Evolutionary conservation across 768 basidiomycete genomes (phyloP), one percentile per base, ranked within the genome.

Genomic region (Coprinopsis cinerea): DNA sequence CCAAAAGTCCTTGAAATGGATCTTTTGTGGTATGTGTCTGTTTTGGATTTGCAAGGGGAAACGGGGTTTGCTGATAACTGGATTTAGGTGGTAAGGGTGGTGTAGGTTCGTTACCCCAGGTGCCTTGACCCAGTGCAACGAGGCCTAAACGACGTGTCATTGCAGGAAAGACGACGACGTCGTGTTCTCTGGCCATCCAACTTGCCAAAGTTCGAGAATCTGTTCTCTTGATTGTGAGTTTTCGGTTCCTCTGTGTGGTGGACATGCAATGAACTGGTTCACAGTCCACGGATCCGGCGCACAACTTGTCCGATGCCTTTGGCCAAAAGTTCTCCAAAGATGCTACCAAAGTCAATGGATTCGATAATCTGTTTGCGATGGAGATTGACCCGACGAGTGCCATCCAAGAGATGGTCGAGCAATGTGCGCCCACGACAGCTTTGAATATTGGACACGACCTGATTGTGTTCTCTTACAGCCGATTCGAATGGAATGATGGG

Each of bases 231-330:
- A 98, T 99, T 62, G 95, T 92, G 64, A 61, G 89, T 74, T 17
- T 35, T 44, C 11, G 30, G 10, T 28, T n/a, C n/a, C n/a, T n/a
- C n/a, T n/a, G n/a, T n/a, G n/a, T n/a, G n/a, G n/a, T n/a, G n/a
- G n/a, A n/a, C n/a, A n/a, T n/a, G n/a, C n/a, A n/a, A n/a, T n/a
- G n/a, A n/a, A n/a, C n/a, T n/a, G n/a, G n/a, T n/a, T n/a, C n/a
- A n/a, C 53, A 96, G 92, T 97, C 95, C 6, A 99, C 96, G 6
- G 96, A 99, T 69, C 96, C 96, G n/a, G 96, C 96, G 30, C 96
- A 99, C 75, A 99, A 99, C 68, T 73, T 99, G 35, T 97, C 94
- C 9, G 95, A 99, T 68, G 92, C 96, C 14, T 98, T 98, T 66
- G 90, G 92, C 18, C 96, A 99, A 64, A 98, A 99, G 72, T 99